A percentile compares a stretch with the other conserved stretches of the same genome.
These are phyloP conservation scores for Arthrobotrys iridis DNA, from an alignment of 2,329 filamentous ascomycete species.

Conservation along the genomic window DNA sequence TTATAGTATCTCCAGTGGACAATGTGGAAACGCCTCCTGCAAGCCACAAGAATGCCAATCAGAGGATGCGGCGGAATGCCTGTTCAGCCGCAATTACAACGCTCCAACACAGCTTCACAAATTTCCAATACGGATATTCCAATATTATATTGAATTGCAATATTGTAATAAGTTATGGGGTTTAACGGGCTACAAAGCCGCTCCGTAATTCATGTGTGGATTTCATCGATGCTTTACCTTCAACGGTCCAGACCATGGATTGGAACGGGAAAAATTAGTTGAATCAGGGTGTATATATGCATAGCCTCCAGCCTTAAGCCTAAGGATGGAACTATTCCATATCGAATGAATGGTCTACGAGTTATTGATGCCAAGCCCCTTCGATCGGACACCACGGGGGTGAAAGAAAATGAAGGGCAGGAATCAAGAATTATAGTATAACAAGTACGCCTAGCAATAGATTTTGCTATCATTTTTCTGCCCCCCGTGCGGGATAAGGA, in stretches of 20 bases:
- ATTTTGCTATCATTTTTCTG: too few relatives aligned
- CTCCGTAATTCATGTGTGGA: too few relatives aligned
- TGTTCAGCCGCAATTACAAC: constrained; percentile 50
- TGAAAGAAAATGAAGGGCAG: too few relatives aligned
- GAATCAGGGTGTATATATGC: not conserved
- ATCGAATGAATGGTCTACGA: not conserved
- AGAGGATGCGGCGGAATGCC: constrained; percentile 7
- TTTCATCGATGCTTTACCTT: too few relatives aligned
- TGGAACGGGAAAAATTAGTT: too few relatives aligned
- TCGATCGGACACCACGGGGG: not conserved
- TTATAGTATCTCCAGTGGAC: constrained; percentile 24
- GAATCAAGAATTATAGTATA: too few relatives aligned
- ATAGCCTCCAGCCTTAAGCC: not conserved
- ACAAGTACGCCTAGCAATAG: too few relatives aligned
- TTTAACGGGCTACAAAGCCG: too few relatives aligned
- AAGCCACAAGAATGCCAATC: constrained; percentile 42
- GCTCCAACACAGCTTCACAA: constrained; percentile 46
- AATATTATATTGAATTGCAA: not conserved
- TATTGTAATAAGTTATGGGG: too few relatives aligned
- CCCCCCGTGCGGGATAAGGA: too few relatives aligned
- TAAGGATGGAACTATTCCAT: not conserved
- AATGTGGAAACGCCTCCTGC: constrained; percentile 53
- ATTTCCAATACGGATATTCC: not conserved
- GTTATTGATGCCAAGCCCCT: not conserved
- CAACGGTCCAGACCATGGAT: too few relatives aligned